phyloP scores from a whole-genome alignment of 75 land plant genomes.

The Azolla pinnata region DNA sequence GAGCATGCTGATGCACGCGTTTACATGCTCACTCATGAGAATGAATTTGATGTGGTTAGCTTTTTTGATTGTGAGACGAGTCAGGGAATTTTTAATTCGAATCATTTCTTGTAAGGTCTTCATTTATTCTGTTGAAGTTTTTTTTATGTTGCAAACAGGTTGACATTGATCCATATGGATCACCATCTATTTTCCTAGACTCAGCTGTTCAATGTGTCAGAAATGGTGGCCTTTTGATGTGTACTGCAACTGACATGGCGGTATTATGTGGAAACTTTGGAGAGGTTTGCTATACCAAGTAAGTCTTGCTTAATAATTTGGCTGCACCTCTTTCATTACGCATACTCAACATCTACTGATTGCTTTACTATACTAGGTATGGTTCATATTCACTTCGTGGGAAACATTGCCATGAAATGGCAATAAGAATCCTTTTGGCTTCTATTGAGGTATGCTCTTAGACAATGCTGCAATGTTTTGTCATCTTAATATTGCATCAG shows the following conservation, averaged over 20 bases:
- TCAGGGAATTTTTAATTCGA: neutral
- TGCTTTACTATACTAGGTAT: conserved; percentile 18
- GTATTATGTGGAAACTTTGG: conserved; percentile 39
- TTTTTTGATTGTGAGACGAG: conserved; percentile 1
- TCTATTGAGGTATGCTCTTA: conserved; percentile 12
- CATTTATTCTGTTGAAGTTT: neutral
- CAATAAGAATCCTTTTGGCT: conserved; percentile 23
- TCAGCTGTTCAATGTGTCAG: conserved; percentile 33
- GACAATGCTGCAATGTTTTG: too few relatives aligned
- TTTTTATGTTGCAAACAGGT: conserved; percentile 11
- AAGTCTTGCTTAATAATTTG: neutral
- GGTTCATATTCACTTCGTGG: conserved; percentile 30
- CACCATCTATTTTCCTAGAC: conserved; percentile 36
- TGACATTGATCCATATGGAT: conserved; percentile 39
- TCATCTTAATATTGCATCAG: too few relatives aligned
- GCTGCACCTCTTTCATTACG: neutral
- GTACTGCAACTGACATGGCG: conserved; percentile 43
- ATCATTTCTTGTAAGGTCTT: neutral
- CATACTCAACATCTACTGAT: neutral
- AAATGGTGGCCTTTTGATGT: conserved; percentile 32
- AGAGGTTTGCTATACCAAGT: conserved; percentile 42
- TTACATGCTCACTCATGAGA: conserved; percentile 7
- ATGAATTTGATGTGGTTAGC: conserved; percentile 13
- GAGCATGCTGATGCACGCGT: conserved; percentile 11
- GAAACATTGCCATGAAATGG: conserved; percentile 43